Evolutionary conservation across 2,329 filamentous ascomycete genomes (phyloP), one percentile per base, ranked within the genome.

Genomic region (Penicillium griseofulvum): DNA sequence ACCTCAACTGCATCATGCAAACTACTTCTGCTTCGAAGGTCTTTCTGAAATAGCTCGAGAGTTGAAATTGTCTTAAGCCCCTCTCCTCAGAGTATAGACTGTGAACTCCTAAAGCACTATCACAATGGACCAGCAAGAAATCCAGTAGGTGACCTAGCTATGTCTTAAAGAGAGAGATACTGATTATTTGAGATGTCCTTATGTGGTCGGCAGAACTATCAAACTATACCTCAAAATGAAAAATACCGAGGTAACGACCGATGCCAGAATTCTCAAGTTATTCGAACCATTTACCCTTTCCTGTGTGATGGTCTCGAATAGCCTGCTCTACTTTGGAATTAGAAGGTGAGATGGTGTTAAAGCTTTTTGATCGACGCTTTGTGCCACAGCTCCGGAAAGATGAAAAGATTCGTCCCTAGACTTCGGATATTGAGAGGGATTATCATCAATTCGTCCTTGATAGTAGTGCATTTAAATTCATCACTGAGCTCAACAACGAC

Each of bases 281-380:
- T 62, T 62, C 38, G 57, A 63, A 33, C 58, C 55, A 28, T 59
- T 63, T 47, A 55, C 55, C 3, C 54, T 62, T 16, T 64, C 62
- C 10, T 62, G 31, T 52, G 49, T 49, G 12, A 54, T 65, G 55
- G 14, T 60, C 22, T 52, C 28, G 46, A 22, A 12, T 56, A n/a
- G 45, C 52, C 12, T 44, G 28, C 17, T 44, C 58, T 14, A 9
- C 5, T 46, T 22, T 48, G 7, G 19, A 5, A 42, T 52, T 54
- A 29, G 31, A 59, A 29, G 57, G 48, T 11, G 31, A 55, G 4
- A 51, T 62, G 51, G 46, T 60, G 7, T 45, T 66, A 44, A 62
- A 66, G 44, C 52, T 65, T 34, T 64, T 57, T 42, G 60, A 64
- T 29, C 48, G 62, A 26, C 60, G 63, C 1, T 62, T 65, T 55